Conservation (phyloP, 139 green algal genomes). For the Coelastrella sp. region DNA sequence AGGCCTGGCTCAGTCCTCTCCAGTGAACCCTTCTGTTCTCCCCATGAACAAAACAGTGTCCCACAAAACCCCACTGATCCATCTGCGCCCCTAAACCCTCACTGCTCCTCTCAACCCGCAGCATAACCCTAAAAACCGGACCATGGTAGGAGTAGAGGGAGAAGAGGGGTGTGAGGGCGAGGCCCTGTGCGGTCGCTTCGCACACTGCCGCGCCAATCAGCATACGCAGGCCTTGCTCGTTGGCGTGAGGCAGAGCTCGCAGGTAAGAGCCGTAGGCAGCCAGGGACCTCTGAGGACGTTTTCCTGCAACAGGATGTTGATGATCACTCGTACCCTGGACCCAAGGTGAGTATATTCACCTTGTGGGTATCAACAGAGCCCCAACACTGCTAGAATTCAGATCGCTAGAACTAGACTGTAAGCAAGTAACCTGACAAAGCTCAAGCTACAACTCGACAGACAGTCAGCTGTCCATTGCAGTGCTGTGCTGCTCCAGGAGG, state of each 20-base stretch:
- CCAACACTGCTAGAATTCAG: too few species aligned
- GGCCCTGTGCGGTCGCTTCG: conserved; percentile 56
- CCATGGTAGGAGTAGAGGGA: conserved; percentile 68
- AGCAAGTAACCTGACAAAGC: too few species aligned
- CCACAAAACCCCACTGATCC: conserved; percentile 53
- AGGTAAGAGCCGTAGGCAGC: conserved; percentile 66
- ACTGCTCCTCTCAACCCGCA: conserved; percentile 22
- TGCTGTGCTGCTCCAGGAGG: too few species aligned
- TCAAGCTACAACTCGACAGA: too few species aligned
- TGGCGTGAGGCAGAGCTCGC: conserved; percentile 55
- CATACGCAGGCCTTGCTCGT: conserved; percentile 73
- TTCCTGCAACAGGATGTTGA: conserved; percentile 37
- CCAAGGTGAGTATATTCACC: too few species aligned
- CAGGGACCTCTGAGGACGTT: conserved; percentile 53
- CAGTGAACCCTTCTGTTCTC: conserved; percentile 47
- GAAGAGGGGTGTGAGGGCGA: conserved; percentile 64
- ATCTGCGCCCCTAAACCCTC: conserved; percentile 29
- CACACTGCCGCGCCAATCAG: conserved; percentile 61
- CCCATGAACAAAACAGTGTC: conserved; percentile 53
- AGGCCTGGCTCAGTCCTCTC: conserved; percentile 38
- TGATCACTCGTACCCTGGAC: too few species aligned
- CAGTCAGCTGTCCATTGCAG: too few species aligned
- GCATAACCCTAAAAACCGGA: conserved; percentile 61
- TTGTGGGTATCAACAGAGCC: too few species aligned
- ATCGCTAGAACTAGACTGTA: too few species aligned